Percentiles rank a stretch among this genome's conserved stretches.
Conservation (phyloP, 2,329 filamentous ascomycete species). For the Phyllosticta citriasiana region DNA sequence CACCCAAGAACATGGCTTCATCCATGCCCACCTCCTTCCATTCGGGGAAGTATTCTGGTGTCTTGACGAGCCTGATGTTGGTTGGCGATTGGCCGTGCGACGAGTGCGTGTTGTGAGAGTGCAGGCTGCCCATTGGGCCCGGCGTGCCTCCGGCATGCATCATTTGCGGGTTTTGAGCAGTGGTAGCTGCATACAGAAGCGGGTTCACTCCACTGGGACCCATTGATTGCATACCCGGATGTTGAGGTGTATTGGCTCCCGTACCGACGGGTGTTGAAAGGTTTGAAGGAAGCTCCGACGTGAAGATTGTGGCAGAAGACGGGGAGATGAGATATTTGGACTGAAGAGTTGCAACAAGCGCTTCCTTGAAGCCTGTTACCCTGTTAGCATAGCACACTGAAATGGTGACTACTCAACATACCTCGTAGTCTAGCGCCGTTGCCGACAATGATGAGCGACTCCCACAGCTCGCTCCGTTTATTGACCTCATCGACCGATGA, state of each 20-base stretch:
- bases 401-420: constrained; percentile 19
- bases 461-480: constrained; percentile 82
- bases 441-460: constrained; percentile 81
- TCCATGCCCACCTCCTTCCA: constrained; percentile 72
- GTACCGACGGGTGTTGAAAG: constrained; percentile 85
- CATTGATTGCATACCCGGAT: constrained; percentile 40
- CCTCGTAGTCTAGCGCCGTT: constrained; percentile 64
- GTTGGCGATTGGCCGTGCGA: constrained; percentile 69
- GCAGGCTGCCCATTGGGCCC: constrained; percentile 19
- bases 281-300: constrained; percentile 88
- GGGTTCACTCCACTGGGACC: constrained; percentile 65
- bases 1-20: constrained; percentile 77
- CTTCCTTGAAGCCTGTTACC: constrained; percentile 67
- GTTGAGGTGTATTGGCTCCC: constrained; percentile 79
- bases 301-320: constrained; percentile 90
- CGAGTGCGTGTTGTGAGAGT: constrained; percentile 44
- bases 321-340: constrained; percentile 85
- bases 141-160: constrained; percentile 23
- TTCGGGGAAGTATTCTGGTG: constrained; percentile 80
- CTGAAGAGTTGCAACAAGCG: constrained; percentile 68
- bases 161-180: constrained; percentile 49
- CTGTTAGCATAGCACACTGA: constrained; percentile 26
- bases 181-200: constrained; percentile 82
- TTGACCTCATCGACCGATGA: constrained; percentile 74
- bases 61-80: constrained; percentile 65